Base-by-base conservation (phyloP, 1,284 basidiomycete genomes). In the Cryptococcus sp. region DNA sequence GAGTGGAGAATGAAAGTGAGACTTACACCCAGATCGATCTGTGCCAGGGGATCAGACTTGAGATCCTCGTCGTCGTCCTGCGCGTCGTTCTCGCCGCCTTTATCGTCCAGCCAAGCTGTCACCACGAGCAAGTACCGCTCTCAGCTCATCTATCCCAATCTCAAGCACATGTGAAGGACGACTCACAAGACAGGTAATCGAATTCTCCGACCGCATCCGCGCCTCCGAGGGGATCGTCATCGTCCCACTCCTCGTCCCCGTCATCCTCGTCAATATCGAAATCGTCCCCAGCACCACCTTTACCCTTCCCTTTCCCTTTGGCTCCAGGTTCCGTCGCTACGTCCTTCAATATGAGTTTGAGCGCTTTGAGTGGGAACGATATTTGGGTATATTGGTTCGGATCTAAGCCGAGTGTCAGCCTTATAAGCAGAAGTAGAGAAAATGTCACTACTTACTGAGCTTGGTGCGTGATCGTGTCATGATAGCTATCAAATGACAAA, bases 401-500 rank as follows among this genome's bases (percentile, higher is more conserved):
- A 40, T 83, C 90, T 93, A 70, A 3, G 15, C 15, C 15, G 16
- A 13, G 23, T 7, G 42, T 42, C 30, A 41, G 47, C 15, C 15
- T 43, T 41, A 13, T 30, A 25, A 25, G 27, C 11, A 22, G 27
- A 1, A 19, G 20, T n/a, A n/a, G 15, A 47, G 20, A 10, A 17
- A n/a, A 30, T 22, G 41, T 8, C 25, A 55, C 45, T 38, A 13
- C 27, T 65, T 47, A 94, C 91, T 89, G 65, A 83, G 82, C 81
- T 88, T 91, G 46, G 94, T 92, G 68, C 86, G 84, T 45, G 94
- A 95, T 60, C 95, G 87, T 43, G 95, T 98, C 86, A 96, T 92
- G 77, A 98, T 98, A 68, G 91, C 90, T 93, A 49, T 43, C 47
- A 48, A 39, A 25, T 20, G 22, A 22, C 40, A 23, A 10, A 40